These are phyloP conservation scores for Aethionema arabicum DNA, from an alignment of 345 rosid species.

Conservation along the genomic window DNA sequence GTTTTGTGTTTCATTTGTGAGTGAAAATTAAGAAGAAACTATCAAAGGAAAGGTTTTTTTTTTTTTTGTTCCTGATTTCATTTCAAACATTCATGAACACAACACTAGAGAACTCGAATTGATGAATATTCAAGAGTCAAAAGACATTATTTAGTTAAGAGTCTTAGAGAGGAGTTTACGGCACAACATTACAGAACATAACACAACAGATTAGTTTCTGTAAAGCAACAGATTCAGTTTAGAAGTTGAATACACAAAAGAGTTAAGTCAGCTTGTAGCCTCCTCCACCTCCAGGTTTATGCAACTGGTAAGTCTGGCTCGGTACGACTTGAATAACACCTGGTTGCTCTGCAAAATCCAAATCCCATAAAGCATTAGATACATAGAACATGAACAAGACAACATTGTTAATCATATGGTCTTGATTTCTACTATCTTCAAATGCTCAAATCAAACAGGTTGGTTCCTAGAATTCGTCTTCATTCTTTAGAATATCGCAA, in stretches of 20 bases:
- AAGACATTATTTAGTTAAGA: constrained; percentile 25
- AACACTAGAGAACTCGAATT: not conserved
- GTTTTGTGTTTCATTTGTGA: constrained; percentile 13
- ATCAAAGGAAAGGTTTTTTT: constrained; percentile 4
- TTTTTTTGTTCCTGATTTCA: not conserved
- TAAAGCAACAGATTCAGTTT: constrained; percentile 5
- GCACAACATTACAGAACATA: constrained; percentile 7
- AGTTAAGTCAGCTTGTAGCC: constrained; percentile 29
- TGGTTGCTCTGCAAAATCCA: constrained; percentile 60
- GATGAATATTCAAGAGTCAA: not conserved
- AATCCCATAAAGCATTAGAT: constrained; percentile 1
- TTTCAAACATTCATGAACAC: not conserved
- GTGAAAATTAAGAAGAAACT: constrained; percentile 17
- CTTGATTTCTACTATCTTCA: constrained; percentile 1
- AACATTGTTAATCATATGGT: not conserved
- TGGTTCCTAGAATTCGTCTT: too few species aligned
- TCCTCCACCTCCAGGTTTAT: constrained; percentile 35
- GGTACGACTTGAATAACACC: constrained; percentile 89
- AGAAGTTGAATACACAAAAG: constrained; percentile 26
- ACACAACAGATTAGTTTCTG: constrained; percentile 21
- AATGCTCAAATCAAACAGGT: too few species aligned
- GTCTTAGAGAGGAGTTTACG: constrained; percentile 6
- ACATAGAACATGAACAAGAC: not conserved
- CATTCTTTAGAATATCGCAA: not conserved
- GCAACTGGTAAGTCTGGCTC: constrained; percentile 62